phyloP scores from a whole-genome alignment of 345 rosid species.

The Salix exigua region DNA sequence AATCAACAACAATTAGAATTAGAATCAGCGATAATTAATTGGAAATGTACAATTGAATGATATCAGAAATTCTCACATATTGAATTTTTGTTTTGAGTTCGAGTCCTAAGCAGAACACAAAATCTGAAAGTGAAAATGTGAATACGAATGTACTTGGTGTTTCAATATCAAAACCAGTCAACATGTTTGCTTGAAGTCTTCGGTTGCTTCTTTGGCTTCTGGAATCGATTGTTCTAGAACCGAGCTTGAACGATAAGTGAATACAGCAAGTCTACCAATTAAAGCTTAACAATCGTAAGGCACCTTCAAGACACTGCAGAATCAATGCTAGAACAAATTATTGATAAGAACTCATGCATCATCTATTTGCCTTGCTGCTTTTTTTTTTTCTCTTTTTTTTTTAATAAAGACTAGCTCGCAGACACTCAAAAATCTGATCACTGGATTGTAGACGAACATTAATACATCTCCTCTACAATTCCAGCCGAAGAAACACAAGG shows the following conservation, averaged over 20 bases:
- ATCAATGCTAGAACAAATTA: too few species aligned
- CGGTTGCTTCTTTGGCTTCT: conserved; percentile 64
- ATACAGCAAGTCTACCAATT: neutral
- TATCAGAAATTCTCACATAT: neutral
- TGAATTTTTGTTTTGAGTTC: neutral
- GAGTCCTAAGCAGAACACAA: conserved; percentile 4
- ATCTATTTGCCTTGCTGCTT: neutral
- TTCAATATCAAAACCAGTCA: conserved; percentile 55
- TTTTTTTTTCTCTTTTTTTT: neutral
- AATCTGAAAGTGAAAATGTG: neutral
- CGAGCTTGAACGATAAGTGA: conserved; percentile 24
- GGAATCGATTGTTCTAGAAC: too few species aligned
- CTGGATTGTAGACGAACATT: too few species aligned
- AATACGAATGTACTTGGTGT: neutral
- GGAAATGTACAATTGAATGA: neutral
- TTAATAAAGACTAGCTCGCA: neutral
- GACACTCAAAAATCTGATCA: neutral
- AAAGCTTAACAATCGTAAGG: too few species aligned
- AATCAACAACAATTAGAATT: too few species aligned
- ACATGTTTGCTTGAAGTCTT: conserved; percentile 56
- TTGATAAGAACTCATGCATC: too few species aligned
- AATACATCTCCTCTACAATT: too few species aligned
- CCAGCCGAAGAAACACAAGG: too few species aligned
- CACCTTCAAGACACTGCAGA: too few species aligned
- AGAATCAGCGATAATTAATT: too few species aligned